phyloP scores from a whole-genome alignment of 179 eudicot genomes.

The Silene coronaria region DNA sequence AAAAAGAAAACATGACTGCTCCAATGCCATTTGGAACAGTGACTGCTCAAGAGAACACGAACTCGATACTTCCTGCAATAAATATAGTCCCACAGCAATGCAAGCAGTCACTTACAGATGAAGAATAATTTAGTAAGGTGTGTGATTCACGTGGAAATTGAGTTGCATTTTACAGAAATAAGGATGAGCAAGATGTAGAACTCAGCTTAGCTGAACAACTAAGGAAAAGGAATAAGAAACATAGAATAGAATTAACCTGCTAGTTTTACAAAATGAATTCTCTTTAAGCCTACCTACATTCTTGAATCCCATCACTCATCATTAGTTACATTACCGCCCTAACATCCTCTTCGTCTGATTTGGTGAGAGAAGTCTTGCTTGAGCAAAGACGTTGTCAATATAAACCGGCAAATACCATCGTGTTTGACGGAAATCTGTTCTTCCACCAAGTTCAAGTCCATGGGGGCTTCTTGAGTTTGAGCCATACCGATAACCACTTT shows the following conservation, averaged over 20 bases:
- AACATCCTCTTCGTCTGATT: slow-evolving; percentile 1
- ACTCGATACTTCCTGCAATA: neutral
- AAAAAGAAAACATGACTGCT: too few species aligned
- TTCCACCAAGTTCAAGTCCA: slow-evolving; percentile 1
- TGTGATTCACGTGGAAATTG: slow-evolving; percentile 20
- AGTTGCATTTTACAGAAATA: slow-evolving; percentile 30
- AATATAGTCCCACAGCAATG: neutral
- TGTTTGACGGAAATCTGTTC: slow-evolving; percentile 2
- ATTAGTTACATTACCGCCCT: slow-evolving; percentile 1
- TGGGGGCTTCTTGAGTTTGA: neutral
- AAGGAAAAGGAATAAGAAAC: neutral
- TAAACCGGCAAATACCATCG: neutral
- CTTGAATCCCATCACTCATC: neutral
- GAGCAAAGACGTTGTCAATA: neutral
- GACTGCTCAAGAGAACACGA: neutral
- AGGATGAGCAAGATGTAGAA: neutral
- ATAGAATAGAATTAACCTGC: slow-evolving; percentile 23
- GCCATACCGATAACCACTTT: slow-evolving; percentile 13
- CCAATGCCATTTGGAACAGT: neutral
- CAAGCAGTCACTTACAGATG: slow-evolving; percentile 11
- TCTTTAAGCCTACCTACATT: slow-evolving; percentile 20
- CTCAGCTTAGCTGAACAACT: slow-evolving; percentile 4
- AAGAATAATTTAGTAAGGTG: neutral
- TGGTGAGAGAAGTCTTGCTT: slow-evolving; percentile 6
- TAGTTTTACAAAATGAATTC: slow-evolving; percentile 22